Percentiles rank a stretch among this genome's conserved stretches.
Conservation (phyloP, 2,329 filamentous ascomycete species). For the Chalaropsis ovoidea region DNA sequence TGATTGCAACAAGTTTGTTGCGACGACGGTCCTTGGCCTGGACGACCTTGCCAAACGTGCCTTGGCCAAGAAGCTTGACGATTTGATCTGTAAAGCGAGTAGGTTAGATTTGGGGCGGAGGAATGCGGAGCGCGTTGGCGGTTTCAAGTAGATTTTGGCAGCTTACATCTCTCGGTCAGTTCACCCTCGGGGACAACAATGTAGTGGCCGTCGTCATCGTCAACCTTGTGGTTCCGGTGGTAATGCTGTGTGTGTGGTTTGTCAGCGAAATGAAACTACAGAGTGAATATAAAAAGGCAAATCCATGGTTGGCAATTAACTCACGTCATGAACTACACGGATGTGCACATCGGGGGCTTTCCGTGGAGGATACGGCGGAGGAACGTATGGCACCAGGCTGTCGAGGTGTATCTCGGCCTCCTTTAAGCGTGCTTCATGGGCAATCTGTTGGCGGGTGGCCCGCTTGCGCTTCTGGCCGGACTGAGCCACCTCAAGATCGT, state of each 20-base stretch:
- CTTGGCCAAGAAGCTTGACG: conserved; percentile 80
- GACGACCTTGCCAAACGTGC: conserved; percentile 96
- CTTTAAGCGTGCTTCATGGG: conserved; percentile 69
- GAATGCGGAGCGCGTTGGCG: background rate
- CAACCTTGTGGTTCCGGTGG: conserved; percentile 61
- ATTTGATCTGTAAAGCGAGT: conserved; percentile 58
- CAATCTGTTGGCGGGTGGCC: conserved; percentile 61
- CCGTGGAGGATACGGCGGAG: conserved; percentile 77
- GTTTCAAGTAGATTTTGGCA: background rate
- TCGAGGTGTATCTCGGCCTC: conserved; percentile 62
- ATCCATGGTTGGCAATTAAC: conserved; percentile 29
- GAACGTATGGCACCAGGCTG: conserved; percentile 68
- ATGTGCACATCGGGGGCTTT: conserved; percentile 74
- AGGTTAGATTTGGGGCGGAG: background rate
- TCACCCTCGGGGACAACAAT: conserved; percentile 80
- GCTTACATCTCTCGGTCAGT: conserved; percentile 75
- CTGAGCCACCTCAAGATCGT: conserved; percentile 52
- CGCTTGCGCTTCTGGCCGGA: conserved; percentile 87
- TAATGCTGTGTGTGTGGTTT: conserved; percentile 31
- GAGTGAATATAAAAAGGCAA: background rate
- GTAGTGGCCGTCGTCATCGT: conserved; percentile 96
- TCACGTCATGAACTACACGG: conserved; percentile 53
- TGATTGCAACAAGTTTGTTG: conserved; percentile 77
- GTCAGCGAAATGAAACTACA: conserved; percentile 13
- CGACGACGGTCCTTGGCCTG: conserved; percentile 73